These are phyloP conservation scores for Galerina marginata DNA, from an alignment of 768 basidiomycete genomes.

Conservation along the genomic window DNA sequence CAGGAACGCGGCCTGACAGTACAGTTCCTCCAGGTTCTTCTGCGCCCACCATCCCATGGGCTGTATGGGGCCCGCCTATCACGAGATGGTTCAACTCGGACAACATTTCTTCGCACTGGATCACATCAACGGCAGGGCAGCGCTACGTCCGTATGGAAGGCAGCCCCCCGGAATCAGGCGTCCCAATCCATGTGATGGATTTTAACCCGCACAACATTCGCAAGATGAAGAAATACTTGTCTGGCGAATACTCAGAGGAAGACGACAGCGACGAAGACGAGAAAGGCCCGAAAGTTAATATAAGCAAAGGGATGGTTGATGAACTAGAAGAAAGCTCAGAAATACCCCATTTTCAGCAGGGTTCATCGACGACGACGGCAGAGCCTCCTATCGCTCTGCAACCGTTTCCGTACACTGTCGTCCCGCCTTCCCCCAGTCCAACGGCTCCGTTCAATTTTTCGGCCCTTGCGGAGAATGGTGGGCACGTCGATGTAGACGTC, in stretches of 20 bases:
- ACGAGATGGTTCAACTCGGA: constrained; percentile 42
- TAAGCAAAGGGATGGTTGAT: neutral
- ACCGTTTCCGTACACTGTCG: neutral
- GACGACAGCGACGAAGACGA: neutral
- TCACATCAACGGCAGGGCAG: constrained; percentile 43
- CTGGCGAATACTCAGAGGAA: neutral
- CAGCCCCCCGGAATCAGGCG: neutral
- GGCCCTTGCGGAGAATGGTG: too few relatives aligned
- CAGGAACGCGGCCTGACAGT: neutral
- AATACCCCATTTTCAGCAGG: neutral
- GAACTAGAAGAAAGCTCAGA: too few relatives aligned
- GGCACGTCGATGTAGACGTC: neutral
- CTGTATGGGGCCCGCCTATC: constrained; percentile 38
- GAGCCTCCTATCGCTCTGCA: neutral
- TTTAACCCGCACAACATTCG: constrained; percentile 34
- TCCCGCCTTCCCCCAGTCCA: too few relatives aligned
- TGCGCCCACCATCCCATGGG: constrained; percentile 30
- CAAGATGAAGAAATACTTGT: constrained; percentile 5
- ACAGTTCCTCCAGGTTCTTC: neutral
- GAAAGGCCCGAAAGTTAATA: neutral
- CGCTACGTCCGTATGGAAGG: constrained; percentile 33
- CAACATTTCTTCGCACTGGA: constrained; percentile 39
- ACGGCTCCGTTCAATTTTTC: too few relatives aligned
- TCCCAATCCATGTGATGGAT: constrained; percentile 28
- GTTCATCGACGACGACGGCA: neutral